These are phyloP conservation scores for Candida tetrigidarum DNA, from an alignment of 1,139 yeast genomes.

Conservation along the genomic window DNA sequence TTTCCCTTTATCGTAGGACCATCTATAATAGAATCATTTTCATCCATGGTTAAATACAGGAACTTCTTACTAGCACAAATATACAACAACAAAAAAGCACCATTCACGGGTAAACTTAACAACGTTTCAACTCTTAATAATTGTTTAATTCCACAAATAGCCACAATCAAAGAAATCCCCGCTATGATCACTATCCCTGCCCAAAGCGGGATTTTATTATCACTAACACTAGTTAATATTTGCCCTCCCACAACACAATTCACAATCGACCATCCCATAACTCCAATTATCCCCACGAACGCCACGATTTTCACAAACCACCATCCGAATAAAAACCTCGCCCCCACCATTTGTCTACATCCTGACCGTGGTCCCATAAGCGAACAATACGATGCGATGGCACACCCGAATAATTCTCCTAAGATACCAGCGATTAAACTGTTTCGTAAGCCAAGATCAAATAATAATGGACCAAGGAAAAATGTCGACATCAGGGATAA, in stretches of 20 bases:
- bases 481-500: conserved; percentile 84
- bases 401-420: conserved; percentile 69
- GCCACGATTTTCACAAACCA: conserved; percentile 79
- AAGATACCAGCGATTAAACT: conserved; percentile 62
- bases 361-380: conserved; percentile 90
- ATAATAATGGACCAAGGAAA: conserved; percentile 72
- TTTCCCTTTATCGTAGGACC: conserved; percentile 55
- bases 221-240: conserved; percentile 65
- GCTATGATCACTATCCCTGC: conserved; percentile 78
- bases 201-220: conserved; percentile 65
- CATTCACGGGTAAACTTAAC: conserved; percentile 70
- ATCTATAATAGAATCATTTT: conserved; percentile 44
- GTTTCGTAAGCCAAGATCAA: conserved; percentile 67
- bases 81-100: conserved; percentile 71
- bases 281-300: conserved; percentile 69
- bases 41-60: conserved; percentile 39
- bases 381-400: conserved; percentile 79
- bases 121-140: conserved; percentile 69
- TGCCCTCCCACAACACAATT: conserved; percentile 89
- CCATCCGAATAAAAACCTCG: conserved; percentile 81
- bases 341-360: conserved; percentile 83
- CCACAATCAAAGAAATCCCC: conserved; percentile 62
- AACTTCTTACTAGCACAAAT: conserved; percentile 65
- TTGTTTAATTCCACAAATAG: conserved; percentile 77
- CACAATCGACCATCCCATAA: conserved; percentile 87